Evolutionary conservation across 2,329 filamentous ascomycete species (phyloP), one percentile per base, ranked within the genome.

Genomic region (Alternaria infectoria): DNA sequence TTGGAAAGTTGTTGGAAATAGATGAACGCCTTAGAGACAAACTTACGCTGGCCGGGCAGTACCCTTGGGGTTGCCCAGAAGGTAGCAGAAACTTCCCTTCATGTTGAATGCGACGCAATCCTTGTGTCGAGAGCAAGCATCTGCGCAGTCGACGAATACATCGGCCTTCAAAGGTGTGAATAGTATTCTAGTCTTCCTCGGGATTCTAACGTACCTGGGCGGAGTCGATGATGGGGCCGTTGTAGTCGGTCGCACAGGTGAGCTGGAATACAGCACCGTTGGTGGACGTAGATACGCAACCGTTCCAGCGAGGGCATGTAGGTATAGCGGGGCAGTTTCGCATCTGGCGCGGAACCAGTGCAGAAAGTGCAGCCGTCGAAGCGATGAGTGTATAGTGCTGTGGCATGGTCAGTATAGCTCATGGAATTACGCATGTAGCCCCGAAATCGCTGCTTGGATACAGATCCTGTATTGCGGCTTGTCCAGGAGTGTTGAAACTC

Each of bases 61-160:
- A 8, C 59, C 62, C 21, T 62, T 30, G 12, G 40, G 45, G 13
- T 26, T 19, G 32, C 66, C 66, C 23, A 69, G 54, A 21, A 67
- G 59, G 54, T 69, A 67, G 62, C 66, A 69, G 54, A 61, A 65
- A 10, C 54, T 36, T 17, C 47, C 57, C 30, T 65, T 65, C 21
- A 56, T 46, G 44, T 67, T 67, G 40, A 67, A 55, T 10, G 51
- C 64, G 11, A 57, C 44, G 59, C 66, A 69, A 21, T 44, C 19
- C 2, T 50, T 12, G 17, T 17, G 40, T 13, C 50, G 25, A 12
- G 64, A 49, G 54, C 66, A 69, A n/a, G 59, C 44, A n/a, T 64
- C 65, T 13, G 60, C 47, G 32, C 66, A 69, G 17, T 69, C 54
- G 11, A 54, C 44, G 21, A 65, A 65, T 9, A 47, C 12, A 6